Evolutionary conservation across 495 filamentous ascomycete genomes (phyloP).

Genomic region (Xylaria cubensis): DNA sequence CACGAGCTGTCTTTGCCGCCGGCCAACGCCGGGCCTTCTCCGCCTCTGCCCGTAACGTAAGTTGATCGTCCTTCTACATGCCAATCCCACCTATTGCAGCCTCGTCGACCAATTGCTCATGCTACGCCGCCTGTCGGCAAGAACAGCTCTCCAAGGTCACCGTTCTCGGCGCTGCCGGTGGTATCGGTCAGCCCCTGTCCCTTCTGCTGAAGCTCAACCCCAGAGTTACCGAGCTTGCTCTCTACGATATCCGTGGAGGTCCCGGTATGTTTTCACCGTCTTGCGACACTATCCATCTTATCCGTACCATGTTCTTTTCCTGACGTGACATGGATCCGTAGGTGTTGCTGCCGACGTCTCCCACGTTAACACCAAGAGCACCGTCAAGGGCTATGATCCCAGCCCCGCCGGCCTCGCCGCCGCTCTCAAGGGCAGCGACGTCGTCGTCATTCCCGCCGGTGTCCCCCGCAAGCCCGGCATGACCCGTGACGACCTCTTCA

Average conservation of each 20-base stretch:
- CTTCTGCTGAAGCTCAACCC: conserved; percentile 99
- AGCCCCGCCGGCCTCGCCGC: conserved; percentile 74
- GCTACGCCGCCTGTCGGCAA: conserved; percentile 4
- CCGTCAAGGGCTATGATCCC: conserved; percentile 85
- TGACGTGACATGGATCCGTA: conserved; percentile 41
- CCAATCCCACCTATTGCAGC: too few species aligned
- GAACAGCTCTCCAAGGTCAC: conserved; percentile 91
- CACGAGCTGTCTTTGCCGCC: conserved; percentile 40
- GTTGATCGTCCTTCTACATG: conserved; percentile 32
- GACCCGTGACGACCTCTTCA: conserved; percentile 99
- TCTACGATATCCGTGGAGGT: conserved; percentile 95
- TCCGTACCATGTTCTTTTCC: conserved; percentile 17
- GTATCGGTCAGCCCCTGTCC: conserved; percentile 97
- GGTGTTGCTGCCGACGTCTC: conserved; percentile 97
- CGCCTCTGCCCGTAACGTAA: conserved; percentile 86
- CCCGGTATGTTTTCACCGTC: conserved; percentile 69
- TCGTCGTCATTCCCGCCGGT: conserved; percentile 97
- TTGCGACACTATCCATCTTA: conserved; percentile 3
- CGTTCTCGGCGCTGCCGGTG: conserved; percentile 93
- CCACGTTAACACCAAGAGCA: conserved; percentile 99
- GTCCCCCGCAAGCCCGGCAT: conserved; percentile 99
- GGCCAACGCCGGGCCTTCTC: conserved; percentile 94
- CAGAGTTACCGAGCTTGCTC: conserved; percentile 83
- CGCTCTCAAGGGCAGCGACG: conserved; percentile 82
- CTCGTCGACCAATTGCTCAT: neutral